Base-by-base conservation (phyloP, 2,329 filamentous ascomycete genomes). In the Aphanocladium album region DNA sequence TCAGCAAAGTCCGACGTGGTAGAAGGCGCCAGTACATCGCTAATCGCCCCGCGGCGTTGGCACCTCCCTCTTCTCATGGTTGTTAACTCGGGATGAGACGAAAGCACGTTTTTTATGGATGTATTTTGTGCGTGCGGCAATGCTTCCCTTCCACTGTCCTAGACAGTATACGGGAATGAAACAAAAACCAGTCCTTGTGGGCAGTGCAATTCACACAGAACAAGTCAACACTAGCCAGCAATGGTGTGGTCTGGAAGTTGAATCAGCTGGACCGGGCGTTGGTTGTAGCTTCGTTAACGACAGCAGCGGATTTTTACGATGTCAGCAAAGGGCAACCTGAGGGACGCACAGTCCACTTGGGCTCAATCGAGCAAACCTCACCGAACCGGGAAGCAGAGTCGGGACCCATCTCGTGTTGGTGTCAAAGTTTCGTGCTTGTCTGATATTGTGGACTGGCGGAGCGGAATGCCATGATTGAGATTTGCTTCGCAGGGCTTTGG, bases 361-460 rank as follows among this genome's bases (percentile, higher is more conserved):
- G 46, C 46, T 43, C 46, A 41, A 50, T 30, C 7, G 23, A 39
- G 23, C 46, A 51, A 25, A 51, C 30, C 55, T 61, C 47, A 61
- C 69, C 63, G 43, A 66, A 11, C 67, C 70, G 51, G 43, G 65
- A 67, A 70, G 71, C 72, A 68, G 71, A 69, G 67, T 75, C 76
- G 82, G 91, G 90, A 91, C 90, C 89, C 91, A 91, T 91, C 89
- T 85, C 73, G 88, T 84, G 89, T 92, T 91, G 89, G 89, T 80
- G 88, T 96, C 91, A 96, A 91, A 92, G 91, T 80, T 87, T 91
- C 80, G 90, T 82, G 83, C 91, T 93, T 93, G 90, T 93, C 90
- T 79, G 83, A 79, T 64, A 57, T 51, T 69, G 67, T 62, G 60
- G 58, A 62, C 51, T 56, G 61, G 59, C 61, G 47, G 62, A 51